These are phyloP conservation scores for Thymus mandschuricus DNA, from an alignment of 257 asterid genomes.

Conservation along the genomic window DNA sequence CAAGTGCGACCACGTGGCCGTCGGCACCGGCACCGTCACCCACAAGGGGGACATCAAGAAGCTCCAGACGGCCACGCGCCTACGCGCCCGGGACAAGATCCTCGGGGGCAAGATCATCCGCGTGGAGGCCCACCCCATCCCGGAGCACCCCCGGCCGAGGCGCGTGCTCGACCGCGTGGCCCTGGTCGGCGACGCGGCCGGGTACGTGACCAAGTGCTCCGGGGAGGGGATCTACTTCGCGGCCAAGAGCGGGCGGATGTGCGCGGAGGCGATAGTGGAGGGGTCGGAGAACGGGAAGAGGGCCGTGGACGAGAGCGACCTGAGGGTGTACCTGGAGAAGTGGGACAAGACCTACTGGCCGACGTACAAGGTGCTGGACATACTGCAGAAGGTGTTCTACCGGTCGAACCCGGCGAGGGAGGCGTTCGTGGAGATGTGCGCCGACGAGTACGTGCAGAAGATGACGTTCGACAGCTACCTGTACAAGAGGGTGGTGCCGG, in stretches of 20 bases:
- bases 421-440: conserved; percentile 94
- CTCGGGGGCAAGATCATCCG: conserved; percentile 75
- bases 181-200: conserved; percentile 89
- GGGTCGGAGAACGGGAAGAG: conserved; percentile 87
- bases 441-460: conserved; percentile 91
- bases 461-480: conserved; percentile 91
- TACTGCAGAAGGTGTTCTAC: conserved; percentile 87
- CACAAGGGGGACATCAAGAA: conserved; percentile 88
- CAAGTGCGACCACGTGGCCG: conserved; percentile 95
- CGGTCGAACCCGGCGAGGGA: conserved; percentile 87
- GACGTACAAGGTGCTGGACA: conserved; percentile 82
- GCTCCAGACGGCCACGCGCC: conserved; percentile 71
- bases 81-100: conserved; percentile 83
- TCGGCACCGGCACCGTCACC: conserved; percentile 93
- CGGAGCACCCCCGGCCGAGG: conserved; percentile 85
- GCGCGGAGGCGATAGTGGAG: conserved; percentile 87
- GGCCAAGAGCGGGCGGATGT: conserved; percentile 92
- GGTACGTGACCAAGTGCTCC: conserved; percentile 87
- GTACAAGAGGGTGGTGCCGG: conserved; percentile 86
- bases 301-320: conserved; percentile 77
- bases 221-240: conserved; percentile 94
- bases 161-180: conserved; percentile 75
- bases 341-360: conserved; percentile 98
- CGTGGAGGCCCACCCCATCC: conserved; percentile 92
- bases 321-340: conserved; percentile 75